phyloP scores from a whole-genome alignment of 306 rosid genomes.

The Canavalia ensiformis region DNA sequence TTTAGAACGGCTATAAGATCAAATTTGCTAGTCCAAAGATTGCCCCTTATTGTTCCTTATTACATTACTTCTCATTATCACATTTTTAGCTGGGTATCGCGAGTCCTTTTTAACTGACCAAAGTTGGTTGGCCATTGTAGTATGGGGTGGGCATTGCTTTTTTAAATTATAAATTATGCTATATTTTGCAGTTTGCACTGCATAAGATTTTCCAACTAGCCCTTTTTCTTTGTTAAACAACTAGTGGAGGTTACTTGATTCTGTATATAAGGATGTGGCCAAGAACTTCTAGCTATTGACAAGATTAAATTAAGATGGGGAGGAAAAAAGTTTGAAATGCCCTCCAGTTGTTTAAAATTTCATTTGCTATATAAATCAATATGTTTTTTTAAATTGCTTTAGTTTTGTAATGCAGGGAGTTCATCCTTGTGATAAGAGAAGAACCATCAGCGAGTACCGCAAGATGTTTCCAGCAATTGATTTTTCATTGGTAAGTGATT shows the following conservation, averaged over 20 bases:
- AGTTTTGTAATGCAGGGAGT: slow-evolving; percentile 63
- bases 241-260: slow-evolving; percentile 16
- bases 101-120: slow-evolving; percentile 1
- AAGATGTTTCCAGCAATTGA: slow-evolving; percentile 85
- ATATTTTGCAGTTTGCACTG: not conserved
- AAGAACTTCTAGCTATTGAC: not conserved
- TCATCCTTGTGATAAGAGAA: slow-evolving; percentile 91
- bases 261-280: slow-evolving; percentile 19
- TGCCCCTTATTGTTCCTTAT: not conserved
- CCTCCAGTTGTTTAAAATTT: slow-evolving; percentile 13
- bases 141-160: not conserved
- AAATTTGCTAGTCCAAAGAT: not conserved
- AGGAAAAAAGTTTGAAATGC: slow-evolving; percentile 18
- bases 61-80: not conserved
- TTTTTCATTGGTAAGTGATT: slow-evolving; percentile 72
- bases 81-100: not conserved
- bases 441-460: slow-evolving; percentile 73
- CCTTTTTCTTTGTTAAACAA: slow-evolving; percentile 27
- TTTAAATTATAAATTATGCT: slow-evolving; percentile 26
- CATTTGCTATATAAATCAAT: not conserved
- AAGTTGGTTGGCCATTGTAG: slow-evolving; percentile 18
- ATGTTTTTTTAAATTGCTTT: slow-evolving; percentile 28
- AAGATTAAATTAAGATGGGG: slow-evolving; percentile 11
- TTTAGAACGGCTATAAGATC: not conserved
- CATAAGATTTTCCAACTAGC: slow-evolving; percentile 8